Conservation (phyloP, 108 stramenopile species). For the Pseudonitzschia multistriata region DNA sequence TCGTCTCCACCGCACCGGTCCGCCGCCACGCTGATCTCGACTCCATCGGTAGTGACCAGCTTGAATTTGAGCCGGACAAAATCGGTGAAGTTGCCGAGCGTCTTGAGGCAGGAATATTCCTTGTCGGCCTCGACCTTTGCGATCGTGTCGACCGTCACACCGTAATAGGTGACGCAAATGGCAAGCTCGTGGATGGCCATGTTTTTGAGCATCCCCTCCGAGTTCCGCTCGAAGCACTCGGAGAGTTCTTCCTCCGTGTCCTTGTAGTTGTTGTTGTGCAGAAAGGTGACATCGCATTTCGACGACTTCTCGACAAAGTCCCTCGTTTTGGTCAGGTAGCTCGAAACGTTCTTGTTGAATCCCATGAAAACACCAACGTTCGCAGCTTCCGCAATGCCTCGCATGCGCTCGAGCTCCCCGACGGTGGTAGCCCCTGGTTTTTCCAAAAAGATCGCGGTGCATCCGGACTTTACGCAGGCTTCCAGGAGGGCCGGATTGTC, state of each 20-base stretch:
- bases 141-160: conserved; percentile 71
- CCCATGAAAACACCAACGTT: conserved; percentile 70
- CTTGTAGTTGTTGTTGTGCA: conserved; percentile 83
- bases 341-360: conserved; percentile 86
- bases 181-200: conserved; percentile 92
- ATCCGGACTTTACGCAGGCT: conserved; percentile 46
- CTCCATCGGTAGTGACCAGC: conserved; percentile 60
- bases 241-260: conserved; percentile 43
- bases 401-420: conserved; percentile 61
- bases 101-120: conserved; percentile 63
- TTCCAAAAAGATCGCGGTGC: conserved; percentile 68
- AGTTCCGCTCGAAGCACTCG: conserved; percentile 81
- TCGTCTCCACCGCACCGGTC: conserved; percentile 88
- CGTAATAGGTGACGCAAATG: conserved; percentile 72
- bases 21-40: conserved; percentile 62
- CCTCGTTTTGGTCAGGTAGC: conserved; percentile 57
- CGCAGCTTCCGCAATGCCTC: conserved; percentile 28
- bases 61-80: conserved; percentile 71
- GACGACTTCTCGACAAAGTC: conserved; percentile 30
- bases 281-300: conserved; percentile 51
- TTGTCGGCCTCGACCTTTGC: conserved; percentile 62
- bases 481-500: conserved; percentile 72
- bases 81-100: conserved; percentile 60
- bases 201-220: conserved; percentile 89
- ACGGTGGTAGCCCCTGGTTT: conserved; percentile 89